Conservation (phyloP, 805 yeast genomes). For the Wickerhamomyces canadensis region DNA sequence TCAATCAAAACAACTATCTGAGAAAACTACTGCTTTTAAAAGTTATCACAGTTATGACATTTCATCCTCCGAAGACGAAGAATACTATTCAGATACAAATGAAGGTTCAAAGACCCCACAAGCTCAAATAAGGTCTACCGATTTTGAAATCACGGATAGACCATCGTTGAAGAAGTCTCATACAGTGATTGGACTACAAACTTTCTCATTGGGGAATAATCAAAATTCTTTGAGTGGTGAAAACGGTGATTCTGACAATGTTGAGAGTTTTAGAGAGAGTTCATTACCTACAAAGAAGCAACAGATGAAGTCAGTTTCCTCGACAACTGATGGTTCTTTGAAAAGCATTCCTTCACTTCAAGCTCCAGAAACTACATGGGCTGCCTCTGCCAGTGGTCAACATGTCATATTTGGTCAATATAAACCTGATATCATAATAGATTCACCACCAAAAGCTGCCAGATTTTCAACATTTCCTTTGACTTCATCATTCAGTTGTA, state of each 20-base stretch:
- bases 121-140: constrained; percentile 18
- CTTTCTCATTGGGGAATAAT: constrained; percentile 9
- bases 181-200: constrained; percentile 25
- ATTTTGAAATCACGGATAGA: constrained; percentile 7
- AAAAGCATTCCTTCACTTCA: constrained; percentile 29
- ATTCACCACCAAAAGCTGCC: constrained; percentile 12
- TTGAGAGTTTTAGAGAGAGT: constrained; percentile 10
- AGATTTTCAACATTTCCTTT: constrained; percentile 33
- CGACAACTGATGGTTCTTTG: constrained; percentile 16
- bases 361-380: constrained; percentile 37
- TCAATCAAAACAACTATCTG: neutral
- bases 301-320: constrained; percentile 11
- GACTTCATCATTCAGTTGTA: constrained; percentile 63
- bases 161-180: constrained; percentile 21
- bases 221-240: constrained; percentile 6
- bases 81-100: constrained; percentile 6
- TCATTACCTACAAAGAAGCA: constrained; percentile 19
- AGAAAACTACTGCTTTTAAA: constrained; percentile 6
- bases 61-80: constrained; percentile 6
- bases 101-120: constrained; percentile 19
- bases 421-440: constrained; percentile 8
- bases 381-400: constrained; percentile 37
- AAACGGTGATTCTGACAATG: constrained; percentile 9
- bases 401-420: constrained; percentile 27
- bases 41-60: neutral